phyloP scores from a whole-genome alignment of 306 rosid species.

The Sicyos edulis region DNA sequence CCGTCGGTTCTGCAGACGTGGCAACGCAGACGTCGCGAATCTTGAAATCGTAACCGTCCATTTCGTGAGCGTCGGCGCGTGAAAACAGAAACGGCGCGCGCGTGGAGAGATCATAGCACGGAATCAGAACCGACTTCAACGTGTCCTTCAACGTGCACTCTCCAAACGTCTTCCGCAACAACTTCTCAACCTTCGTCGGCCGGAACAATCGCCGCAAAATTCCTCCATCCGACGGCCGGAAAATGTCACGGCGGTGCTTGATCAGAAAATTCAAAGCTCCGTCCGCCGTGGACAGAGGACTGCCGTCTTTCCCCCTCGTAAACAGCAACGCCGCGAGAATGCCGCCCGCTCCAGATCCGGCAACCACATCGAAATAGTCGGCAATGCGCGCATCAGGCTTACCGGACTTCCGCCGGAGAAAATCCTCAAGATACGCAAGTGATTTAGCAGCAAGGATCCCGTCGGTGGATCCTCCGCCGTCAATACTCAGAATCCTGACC shows the following conservation, averaged over 20 bases:
- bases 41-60: constrained; percentile 89
- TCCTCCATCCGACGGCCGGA: constrained; percentile 30
- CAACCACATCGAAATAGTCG: constrained; percentile 67
- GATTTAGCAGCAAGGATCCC: constrained; percentile 81
- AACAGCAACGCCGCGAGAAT: constrained; percentile 70
- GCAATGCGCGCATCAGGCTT: constrained; percentile 46
- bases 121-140: constrained; percentile 70
- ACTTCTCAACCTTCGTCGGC: constrained; percentile 42
- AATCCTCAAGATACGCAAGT: constrained; percentile 58
- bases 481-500: constrained; percentile 74
- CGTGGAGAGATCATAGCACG: constrained; percentile 85
- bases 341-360: constrained; percentile 80
- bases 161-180: constrained; percentile 56
- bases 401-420: constrained; percentile 52
- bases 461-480: constrained; percentile 73
- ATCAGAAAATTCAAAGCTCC: constrained; percentile 52
- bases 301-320: constrained; percentile 53
- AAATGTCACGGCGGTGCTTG: constrained; percentile 48
- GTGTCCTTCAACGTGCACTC: constrained; percentile 73
- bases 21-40: constrained; percentile 75
- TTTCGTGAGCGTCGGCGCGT: constrained; percentile 87
- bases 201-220: constrained; percentile 41
- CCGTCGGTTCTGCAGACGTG: constrained; percentile 45
- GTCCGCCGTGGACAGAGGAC: constrained; percentile 61
- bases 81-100: constrained; percentile 88